Evolutionary conservation across 495 filamentous ascomycete species (phyloP).

Genomic region (Acidomyces sp.): DNA sequence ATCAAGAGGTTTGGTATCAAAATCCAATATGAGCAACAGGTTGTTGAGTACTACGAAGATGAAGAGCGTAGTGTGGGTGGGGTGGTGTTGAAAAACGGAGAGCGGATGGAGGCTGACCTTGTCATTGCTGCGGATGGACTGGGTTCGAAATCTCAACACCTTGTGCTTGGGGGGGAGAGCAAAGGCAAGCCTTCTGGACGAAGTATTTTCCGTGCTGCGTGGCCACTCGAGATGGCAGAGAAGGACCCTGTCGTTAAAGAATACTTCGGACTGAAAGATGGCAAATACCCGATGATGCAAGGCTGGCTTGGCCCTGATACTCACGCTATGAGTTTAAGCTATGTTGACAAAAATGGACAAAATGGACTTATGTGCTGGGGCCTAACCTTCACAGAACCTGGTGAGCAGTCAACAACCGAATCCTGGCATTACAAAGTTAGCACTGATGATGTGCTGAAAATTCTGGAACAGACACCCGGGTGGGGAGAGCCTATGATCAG

Average conservation of each 20-base stretch:
- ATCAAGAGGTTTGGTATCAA: conserved; percentile 35
- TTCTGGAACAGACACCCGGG: conserved; percentile 36
- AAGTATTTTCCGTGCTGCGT: conserved; percentile 41
- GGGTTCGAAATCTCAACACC: conserved; percentile 35
- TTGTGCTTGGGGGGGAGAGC: conserved; percentile 32
- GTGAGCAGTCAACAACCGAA: conserved; percentile 27
- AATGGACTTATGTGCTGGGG: conserved; percentile 37
- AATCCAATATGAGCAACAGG: conserved; percentile 38
- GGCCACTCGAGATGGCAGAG: conserved; percentile 25
- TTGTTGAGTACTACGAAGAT: conserved; percentile 37
- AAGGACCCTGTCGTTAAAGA: conserved; percentile 23
- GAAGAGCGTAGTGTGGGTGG: conserved; percentile 29
- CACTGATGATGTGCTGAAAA: conserved; percentile 36
- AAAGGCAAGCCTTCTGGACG: conserved; percentile 29
- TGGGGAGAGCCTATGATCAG: conserved; percentile 26
- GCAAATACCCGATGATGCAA: conserved; percentile 4
- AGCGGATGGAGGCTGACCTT: conserved; percentile 38
- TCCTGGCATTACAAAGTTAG: conserved; percentile 42
- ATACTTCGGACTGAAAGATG: conserved; percentile 28
- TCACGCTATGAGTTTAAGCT: conserved; percentile 2
- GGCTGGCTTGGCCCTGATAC: conserved; percentile 9
- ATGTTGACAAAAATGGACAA: conserved; percentile 26
- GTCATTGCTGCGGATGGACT: conserved; percentile 49
- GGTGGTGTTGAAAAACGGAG: conserved; percentile 36
- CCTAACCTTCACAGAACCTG: conserved; percentile 35